A percentile compares a stretch with the other conserved stretches of the same genome.
These are phyloP conservation scores for Dioscorea zingiberensis DNA, from an alignment of 106 monocot genomes.

Conservation along the genomic window DNA sequence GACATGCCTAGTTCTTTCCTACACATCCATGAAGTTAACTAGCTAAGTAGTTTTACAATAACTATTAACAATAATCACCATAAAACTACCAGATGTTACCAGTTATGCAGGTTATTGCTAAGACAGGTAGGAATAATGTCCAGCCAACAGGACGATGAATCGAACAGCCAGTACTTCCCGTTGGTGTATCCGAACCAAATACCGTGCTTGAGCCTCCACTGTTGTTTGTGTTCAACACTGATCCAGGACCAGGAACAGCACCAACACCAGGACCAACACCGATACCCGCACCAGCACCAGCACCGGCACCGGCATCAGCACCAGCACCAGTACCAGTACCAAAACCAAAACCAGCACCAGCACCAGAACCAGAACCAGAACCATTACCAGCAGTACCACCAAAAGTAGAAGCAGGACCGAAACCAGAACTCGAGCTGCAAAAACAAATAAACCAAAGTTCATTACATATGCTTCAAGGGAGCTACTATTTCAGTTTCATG, in stretches of 20 bases:
- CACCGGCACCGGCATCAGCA: neutral
- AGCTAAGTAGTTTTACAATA: too few relatives aligned
- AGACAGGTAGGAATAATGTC: conserved; percentile 10
- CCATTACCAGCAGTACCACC: neutral
- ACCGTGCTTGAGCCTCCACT: conserved; percentile 35
- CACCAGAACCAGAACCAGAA: neutral
- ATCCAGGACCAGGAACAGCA: conserved; percentile 4
- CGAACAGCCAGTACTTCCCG: conserved; percentile 19
- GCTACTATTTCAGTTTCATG: neutral
- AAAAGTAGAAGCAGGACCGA: conserved; percentile 17
- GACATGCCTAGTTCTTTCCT: neutral
- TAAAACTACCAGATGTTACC: conserved; percentile 20
- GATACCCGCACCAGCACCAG: neutral
- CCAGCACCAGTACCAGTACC: neutral
- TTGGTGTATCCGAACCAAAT: conserved; percentile 48
- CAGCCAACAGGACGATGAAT: conserved; percentile 21
- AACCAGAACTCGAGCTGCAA: conserved; percentile 33
- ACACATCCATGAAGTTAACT: neutral
- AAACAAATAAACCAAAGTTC: neutral
- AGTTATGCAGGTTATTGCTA: conserved; percentile 14
- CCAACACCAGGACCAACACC: conserved; percentile 19
- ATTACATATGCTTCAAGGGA: neutral
- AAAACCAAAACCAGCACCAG: neutral
- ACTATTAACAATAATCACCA: neutral
- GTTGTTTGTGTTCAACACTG: conserved; percentile 33